Evolutionary conservation across 129 eudicot genomes (phyloP), one percentile per base, ranked within the genome.

Genomic region (Pulicaria dysenterica): DNA sequence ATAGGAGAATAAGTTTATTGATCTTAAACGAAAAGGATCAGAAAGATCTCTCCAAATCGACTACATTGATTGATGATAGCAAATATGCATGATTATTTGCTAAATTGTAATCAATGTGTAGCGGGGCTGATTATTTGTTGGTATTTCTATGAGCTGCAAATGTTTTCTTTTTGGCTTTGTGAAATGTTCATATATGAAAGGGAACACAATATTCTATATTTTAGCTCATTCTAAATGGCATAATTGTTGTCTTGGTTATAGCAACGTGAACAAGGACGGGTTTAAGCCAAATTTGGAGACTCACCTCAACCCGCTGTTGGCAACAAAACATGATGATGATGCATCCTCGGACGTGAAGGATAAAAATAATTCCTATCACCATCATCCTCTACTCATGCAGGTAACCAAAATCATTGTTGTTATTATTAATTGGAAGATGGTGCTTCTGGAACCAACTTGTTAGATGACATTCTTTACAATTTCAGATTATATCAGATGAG

Each of bases 241-340:
- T 16, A 15, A 24, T 54, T 38, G 67, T 65, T 73, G 24, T 65
- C 83, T 67, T 75, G 59, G 67, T 73, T 78, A 59, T 69, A 92
- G 96, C 69, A 87, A 85, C 37, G 95, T 92, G 76, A 92, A 92
- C 73, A 82, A 84, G 40, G 98, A 92, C 50, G 98, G 98, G 8
- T 92, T 92, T 56, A 92, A 89, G 79, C 98, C 96, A 70, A 89
- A 92, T 79, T 84, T 92, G 42, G 98, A 92, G 91, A 92, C 96
- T 73, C 98, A 92, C 12, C 98, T 92, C 70, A 77, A 83, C 73
- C 98, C 95, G 0, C 77, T 92, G 36, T 67, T 92, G 48, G 96
- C 92, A 45, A 81, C 84, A 78, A 83, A 83, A 67, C 71, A 57
- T 6, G 92, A 92, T 39, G 87, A 83, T 39, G 87, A 83, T 65